A percentile compares a stretch with the other conserved stretches of the same genome.
These are phyloP conservation scores for Alternaria burnsii DNA, from an alignment of 2,329 filamentous ascomycete species.

Conservation along the genomic window DNA sequence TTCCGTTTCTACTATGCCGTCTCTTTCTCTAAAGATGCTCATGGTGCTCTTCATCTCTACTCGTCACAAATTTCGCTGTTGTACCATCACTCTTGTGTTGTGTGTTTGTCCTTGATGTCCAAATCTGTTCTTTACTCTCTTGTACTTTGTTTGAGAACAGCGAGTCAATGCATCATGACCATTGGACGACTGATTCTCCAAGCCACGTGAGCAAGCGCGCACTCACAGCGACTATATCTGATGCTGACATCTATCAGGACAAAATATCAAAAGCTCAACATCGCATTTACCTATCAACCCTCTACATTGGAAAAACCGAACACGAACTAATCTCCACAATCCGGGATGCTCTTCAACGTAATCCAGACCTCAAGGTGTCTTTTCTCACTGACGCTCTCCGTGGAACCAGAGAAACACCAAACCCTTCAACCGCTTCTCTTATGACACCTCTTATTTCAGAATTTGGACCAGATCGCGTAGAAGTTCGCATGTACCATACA, in stretches of 20 bases:
- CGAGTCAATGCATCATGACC: background rate
- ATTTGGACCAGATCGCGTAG: conserved; percentile 84
- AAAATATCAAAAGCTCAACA: conserved; percentile 83
- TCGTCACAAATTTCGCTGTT: background rate
- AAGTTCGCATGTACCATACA: conserved; percentile 97
- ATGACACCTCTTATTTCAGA: conserved; percentile 83
- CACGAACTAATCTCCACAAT: conserved; percentile 85
- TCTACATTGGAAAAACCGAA: conserved; percentile 96
- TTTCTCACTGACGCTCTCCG: conserved; percentile 91
- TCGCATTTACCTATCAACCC: conserved; percentile 89
- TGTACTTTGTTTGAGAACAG: background rate
- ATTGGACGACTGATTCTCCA: no score
- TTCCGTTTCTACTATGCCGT: background rate
- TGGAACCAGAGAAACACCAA: conserved; percentile 87
- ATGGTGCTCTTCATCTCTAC: background rate
- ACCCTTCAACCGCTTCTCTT: conserved; percentile 86
- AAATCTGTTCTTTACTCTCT: background rate
- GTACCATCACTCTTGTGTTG: background rate
- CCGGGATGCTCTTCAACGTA: conserved; percentile 75
- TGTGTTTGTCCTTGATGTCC: background rate
- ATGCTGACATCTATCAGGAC: conserved; percentile 42
- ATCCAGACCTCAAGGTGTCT: conserved; percentile 80
- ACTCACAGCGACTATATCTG: background rate
- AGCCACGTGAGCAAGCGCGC: conserved; percentile 1
- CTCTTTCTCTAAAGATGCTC: background rate